Evolutionary conservation across 805 yeast genomes (phyloP), one percentile per base, ranked within the genome.

Genomic region (Wickerhamomyces kurtzmanii): DNA sequence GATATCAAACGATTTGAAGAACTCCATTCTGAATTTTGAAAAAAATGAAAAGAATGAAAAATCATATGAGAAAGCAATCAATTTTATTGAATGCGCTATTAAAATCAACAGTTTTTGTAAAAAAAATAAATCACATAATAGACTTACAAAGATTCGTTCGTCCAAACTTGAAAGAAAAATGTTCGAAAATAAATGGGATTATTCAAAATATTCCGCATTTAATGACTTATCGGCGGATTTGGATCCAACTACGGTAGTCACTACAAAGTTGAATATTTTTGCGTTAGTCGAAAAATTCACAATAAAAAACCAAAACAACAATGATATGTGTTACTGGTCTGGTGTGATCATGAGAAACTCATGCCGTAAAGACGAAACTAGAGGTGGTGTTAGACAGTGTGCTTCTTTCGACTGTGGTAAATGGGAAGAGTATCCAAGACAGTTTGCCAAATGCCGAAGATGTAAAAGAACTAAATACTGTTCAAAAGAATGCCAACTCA

Each of bases 291-390:
- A 89, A 52, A 76, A 82, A 51, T 89, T 84, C 49, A 89, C 97
- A 1, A 69, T 72, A 12, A 65, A 66, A 31, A 62, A 68, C 29
- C 57, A 64, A 26, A 71, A 79, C 39, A 73, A 84, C 4, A 71
- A 77, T 23, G 96, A 87, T 40, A 74, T 86, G 63, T 78, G 81
- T 40, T 86, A 87, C 53, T 89, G 98, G 98, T 84, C 96, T 3
- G 91, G 95, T 4, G 94, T 89, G n/a, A 85, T 87, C 22, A 91
- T 91, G 87, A 66, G 97, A 31, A 91, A 91, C 52, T 86, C 95
- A 1, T 89, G 96, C 49, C 70, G 96, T 32, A 76, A 87, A 45
- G 91, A 89, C 50, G 96, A 87, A 47, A 52, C 67, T 23, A 68
- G 79, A 32, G 89, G 89, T 12, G 96, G 96, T 2, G 80, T 89